Evolutionary conservation across 345 rosid species (phyloP).

Genomic region (Melaleuca quinquenervia): DNA sequence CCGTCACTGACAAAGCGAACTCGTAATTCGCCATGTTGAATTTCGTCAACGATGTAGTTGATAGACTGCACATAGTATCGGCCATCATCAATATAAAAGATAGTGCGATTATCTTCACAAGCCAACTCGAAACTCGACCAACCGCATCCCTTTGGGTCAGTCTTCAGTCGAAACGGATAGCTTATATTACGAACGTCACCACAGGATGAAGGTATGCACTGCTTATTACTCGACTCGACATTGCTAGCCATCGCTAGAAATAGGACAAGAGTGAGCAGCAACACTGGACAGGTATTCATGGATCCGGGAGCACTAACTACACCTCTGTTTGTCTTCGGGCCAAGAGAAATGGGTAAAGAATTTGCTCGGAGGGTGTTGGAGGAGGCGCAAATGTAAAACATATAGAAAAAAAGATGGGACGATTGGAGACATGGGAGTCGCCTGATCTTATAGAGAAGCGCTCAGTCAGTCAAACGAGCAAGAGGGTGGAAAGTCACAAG

Average conservation of each 20-base stretch:
- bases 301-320: neutral
- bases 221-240: neutral
- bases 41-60: neutral
- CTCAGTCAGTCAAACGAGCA: neutral
- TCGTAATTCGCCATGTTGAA: too few species aligned
- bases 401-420: neutral
- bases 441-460: neutral
- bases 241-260: neutral
- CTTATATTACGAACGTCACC: neutral
- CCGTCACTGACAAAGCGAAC: neutral
- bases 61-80: neutral
- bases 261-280: neutral
- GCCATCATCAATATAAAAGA: fast-evolving
- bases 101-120: neutral
- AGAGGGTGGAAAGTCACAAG: neutral
- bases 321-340: neutral
- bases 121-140: neutral
- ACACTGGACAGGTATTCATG: neutral
- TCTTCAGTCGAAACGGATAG: neutral
- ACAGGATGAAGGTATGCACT: neutral
- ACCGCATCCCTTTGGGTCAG: neutral
- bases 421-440: neutral
- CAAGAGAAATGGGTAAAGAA: neutral
- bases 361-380: neutral
- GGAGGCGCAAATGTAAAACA: neutral